These are phyloP conservation scores for Golubevia sp. DNA, from an alignment of 1,284 basidiomycete genomes.

Conservation along the genomic window DNA sequence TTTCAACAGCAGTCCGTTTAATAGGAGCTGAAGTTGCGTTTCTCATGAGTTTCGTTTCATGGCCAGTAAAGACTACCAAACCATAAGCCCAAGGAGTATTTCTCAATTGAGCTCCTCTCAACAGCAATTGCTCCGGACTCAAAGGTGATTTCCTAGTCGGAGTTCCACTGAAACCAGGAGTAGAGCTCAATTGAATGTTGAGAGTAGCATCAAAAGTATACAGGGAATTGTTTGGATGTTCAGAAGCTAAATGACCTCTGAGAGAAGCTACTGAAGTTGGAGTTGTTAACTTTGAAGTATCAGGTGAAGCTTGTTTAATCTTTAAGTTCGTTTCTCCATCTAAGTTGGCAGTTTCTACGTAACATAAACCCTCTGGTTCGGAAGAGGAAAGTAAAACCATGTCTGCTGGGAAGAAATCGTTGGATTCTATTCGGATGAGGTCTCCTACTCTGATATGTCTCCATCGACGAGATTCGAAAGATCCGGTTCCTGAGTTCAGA, in stretches of 20 bases:
- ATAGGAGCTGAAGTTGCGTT: constrained; percentile 88
- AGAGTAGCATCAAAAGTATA: constrained; percentile 90
- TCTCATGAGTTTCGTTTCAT: constrained; percentile 97
- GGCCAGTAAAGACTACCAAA: constrained; percentile 90
- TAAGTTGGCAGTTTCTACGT: constrained; percentile 95
- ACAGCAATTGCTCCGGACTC: constrained; percentile 89
- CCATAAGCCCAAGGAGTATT: constrained; percentile 98
- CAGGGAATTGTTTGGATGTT: constrained; percentile 95
- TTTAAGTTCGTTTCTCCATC: constrained; percentile 99
- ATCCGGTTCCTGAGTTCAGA: constrained; percentile 69
- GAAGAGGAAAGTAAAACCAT: constrained; percentile 84
- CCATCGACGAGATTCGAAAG: constrained; percentile 83
- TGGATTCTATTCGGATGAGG: constrained; percentile 83
- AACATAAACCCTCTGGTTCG: constrained; percentile 95
- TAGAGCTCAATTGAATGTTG: constrained; percentile 63
- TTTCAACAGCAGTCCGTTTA: constrained; percentile 93
- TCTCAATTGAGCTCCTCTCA: constrained; percentile 91
- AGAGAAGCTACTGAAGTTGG: constrained; percentile 76
- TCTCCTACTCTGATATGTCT: constrained; percentile 88
- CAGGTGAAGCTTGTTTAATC: constrained; percentile 91
- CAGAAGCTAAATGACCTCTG: constrained; percentile 82
- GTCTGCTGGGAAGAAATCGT: constrained; percentile 97
- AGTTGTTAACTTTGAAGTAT: constrained; percentile 77
- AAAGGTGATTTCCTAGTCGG: constrained; percentile 70
- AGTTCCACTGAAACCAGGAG: constrained; percentile 49